Percentiles rank a stretch among this genome's conserved stretches.
Evolutionary conservation across 257 asterid genomes (phyloP).

Genomic region (Ocimum tenuiflorum): DNA sequence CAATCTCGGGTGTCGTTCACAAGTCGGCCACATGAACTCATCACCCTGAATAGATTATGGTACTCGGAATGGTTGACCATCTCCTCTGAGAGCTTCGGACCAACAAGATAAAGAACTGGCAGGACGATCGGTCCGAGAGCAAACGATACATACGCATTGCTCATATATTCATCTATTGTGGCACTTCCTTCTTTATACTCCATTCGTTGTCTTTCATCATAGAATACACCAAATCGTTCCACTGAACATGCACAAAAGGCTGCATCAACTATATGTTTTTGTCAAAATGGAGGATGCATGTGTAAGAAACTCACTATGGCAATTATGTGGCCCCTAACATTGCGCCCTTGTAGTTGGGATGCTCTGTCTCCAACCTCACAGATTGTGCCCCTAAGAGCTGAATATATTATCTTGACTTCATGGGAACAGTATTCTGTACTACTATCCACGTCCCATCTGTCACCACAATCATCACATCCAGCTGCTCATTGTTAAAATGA

Average conservation of each 20-base stretch:
- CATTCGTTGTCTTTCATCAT: constrained; percentile 86
- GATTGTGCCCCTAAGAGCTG: constrained; percentile 57
- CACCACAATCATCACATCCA: not conserved
- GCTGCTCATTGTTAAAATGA: not conserved
- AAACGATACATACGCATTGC: constrained; percentile 63
- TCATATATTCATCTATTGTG: constrained; percentile 69
- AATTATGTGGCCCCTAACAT: constrained; percentile 48
- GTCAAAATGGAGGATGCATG: not conserved
- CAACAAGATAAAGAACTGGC: constrained; percentile 70
- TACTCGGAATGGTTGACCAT: constrained; percentile 51
- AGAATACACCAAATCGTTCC: constrained; percentile 61
- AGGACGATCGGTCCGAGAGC: constrained; percentile 87
- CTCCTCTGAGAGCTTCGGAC: constrained; percentile 75
- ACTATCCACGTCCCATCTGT: constrained; percentile 70
- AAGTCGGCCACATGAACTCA: constrained; percentile 83
- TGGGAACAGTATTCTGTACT: constrained; percentile 48
- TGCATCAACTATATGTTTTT: too few relatives aligned
- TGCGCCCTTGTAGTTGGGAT: constrained; percentile 45
- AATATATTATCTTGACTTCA: constrained; percentile 60
- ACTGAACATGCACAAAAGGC: constrained; percentile 41
- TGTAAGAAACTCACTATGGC: constrained; percentile 48
- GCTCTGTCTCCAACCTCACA: constrained; percentile 58
- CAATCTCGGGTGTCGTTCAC: constrained; percentile 64
- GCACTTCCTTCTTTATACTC: constrained; percentile 34
- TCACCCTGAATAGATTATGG: constrained; percentile 43